A percentile compares a stretch with the other conserved stretches of the same genome.
Evolutionary conservation across 495 filamentous ascomycete species (phyloP).

Genomic region (Neurospora sp.): DNA sequence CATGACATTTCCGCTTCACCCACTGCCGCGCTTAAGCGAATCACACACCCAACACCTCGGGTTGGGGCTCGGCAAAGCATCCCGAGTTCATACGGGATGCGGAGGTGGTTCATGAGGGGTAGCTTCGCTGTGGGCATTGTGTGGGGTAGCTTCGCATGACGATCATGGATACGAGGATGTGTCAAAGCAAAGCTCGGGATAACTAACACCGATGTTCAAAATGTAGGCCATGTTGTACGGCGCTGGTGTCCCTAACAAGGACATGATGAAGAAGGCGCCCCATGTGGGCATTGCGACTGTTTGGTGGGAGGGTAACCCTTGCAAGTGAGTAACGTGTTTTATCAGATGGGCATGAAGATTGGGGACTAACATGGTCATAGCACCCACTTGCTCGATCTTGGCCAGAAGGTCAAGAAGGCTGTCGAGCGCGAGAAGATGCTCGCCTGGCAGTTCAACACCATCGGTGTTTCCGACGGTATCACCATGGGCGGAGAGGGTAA

Average conservation of each 20-base stretch:
- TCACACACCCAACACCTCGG: not conserved
- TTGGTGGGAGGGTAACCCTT: conserved; percentile 97
- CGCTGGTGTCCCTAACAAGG: conserved; percentile 73
- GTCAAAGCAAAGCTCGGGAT: not conserved
- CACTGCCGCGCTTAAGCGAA: not conserved
- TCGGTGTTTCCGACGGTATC: conserved; percentile 88
- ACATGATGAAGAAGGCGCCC: conserved; percentile 81
- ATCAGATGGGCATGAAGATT: not conserved
- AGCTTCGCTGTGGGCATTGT: not conserved
- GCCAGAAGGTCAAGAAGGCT: conserved; percentile 78
- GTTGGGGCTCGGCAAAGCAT: not conserved
- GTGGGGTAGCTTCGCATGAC: not conserved
- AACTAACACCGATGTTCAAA: not conserved
- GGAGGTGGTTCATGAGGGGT: not conserved
- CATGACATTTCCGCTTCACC: not conserved
- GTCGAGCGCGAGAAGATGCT: conserved; percentile 78
- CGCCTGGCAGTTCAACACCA: conserved; percentile 88
- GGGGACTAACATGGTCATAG: conserved; percentile 16
- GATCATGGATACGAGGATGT: not conserved
- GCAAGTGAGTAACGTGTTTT: conserved; percentile 37
- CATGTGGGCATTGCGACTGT: conserved; percentile 86
- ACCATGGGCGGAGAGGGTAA: conserved; percentile 93
- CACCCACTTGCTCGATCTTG: conserved; percentile 65
- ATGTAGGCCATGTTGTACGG: conserved; percentile 88
- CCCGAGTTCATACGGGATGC: not conserved